These are phyloP conservation scores for Scleroderma bovista DNA, from an alignment of 768 basidiomycete species.

Conservation along the genomic window DNA sequence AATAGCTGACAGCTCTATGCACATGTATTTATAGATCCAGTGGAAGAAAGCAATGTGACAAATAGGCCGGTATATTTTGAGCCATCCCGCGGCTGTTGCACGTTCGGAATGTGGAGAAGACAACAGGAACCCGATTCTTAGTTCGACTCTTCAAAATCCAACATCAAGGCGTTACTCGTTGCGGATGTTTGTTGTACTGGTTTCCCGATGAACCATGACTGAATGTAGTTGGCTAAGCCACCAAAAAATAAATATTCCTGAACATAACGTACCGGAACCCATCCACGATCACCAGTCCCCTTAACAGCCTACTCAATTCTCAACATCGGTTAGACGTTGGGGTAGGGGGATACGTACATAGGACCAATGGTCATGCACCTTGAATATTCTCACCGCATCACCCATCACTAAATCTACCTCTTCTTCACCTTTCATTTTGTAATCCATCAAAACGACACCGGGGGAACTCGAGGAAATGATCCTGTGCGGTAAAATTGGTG, in stretches of 20 bases:
- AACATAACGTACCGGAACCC: slow-evolving; percentile 71
- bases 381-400: slow-evolving; percentile 87
- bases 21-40: no score
- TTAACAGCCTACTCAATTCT: slow-evolving; percentile 81
- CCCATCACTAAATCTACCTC: slow-evolving; percentile 88
- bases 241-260: slow-evolving; percentile 1
- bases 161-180: not conserved
- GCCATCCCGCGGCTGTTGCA: no score
- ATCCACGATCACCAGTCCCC: slow-evolving; percentile 90
- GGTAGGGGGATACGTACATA: slow-evolving; percentile 48
- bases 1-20: no score
- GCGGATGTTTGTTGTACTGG: slow-evolving; percentile 34
- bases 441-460: slow-evolving; percentile 94
- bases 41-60: no score
- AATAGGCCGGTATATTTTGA: no score
- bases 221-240: slow-evolving; percentile 1
- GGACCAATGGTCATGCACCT: slow-evolving; percentile 97
- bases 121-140: not conserved
- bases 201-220: slow-evolving; percentile 96
- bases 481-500: slow-evolving; percentile 81
- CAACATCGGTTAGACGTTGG: slow-evolving; percentile 7
- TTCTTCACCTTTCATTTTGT: slow-evolving; percentile 88
- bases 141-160: not conserved
- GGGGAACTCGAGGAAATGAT: slow-evolving; percentile 98
- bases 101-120: no score